Percentiles rank a stretch among this genome's conserved stretches.
Evolutionary conservation across 345 rosid genomes (phyloP).

Genomic region (Turritis glabra): DNA sequence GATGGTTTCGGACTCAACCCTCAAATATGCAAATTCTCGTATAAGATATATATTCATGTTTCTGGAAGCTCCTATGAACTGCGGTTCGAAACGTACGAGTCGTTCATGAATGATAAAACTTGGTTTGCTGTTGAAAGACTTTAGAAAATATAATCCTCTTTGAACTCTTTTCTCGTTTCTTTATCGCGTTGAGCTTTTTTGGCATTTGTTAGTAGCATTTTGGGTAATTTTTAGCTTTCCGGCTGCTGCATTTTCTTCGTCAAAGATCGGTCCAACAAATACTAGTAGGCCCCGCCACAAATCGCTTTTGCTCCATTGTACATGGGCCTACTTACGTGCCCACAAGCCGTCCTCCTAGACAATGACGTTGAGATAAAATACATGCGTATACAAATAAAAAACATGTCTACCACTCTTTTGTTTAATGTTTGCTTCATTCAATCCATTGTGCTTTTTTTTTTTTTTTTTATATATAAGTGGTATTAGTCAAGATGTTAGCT

Average conservation of each 20-base stretch:
- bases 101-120: background rate
- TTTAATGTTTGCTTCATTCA: background rate
- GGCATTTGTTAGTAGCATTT: background rate
- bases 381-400: slow-evolving; percentile 6
- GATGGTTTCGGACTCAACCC: background rate
- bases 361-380: slow-evolving; percentile 4
- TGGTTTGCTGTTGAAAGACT: background rate
- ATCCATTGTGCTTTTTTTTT: background rate
- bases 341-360: slow-evolving; percentile 21
- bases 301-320: slow-evolving; percentile 6
- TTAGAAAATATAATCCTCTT: background rate
- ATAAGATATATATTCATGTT: background rate
- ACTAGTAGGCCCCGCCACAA: background rate
- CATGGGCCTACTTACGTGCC: slow-evolving; percentile 2
- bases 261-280: slow-evolving; percentile 15
- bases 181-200: background rate
- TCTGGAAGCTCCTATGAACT: background rate
- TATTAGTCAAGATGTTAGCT: background rate
- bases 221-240: background rate
- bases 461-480: background rate
- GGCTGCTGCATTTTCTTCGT: slow-evolving; percentile 22
- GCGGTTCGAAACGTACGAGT: background rate
- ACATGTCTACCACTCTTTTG: background rate
- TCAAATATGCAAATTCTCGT: background rate
- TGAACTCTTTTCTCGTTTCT: background rate